These are phyloP conservation scores for Fusarium fracticaudum DNA, from an alignment of 2,329 filamentous ascomycete species.

Conservation along the genomic window DNA sequence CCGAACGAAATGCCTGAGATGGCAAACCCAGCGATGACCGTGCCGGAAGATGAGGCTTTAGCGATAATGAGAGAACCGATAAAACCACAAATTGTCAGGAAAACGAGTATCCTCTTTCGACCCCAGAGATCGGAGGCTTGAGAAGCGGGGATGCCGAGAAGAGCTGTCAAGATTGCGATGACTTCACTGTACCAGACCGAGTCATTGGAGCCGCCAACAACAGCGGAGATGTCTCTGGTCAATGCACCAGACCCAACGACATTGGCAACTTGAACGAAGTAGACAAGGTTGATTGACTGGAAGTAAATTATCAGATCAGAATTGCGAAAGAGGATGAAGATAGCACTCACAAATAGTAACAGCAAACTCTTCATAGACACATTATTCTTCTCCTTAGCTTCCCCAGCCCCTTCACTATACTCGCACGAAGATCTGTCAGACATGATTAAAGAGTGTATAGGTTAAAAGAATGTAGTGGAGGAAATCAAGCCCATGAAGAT, in stretches of 20 bases:
- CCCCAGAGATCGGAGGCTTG: background rate
- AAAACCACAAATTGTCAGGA: background rate
- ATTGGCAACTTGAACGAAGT: background rate
- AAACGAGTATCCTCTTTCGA: background rate
- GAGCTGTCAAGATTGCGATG: background rate
- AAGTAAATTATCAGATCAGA: accelerated
- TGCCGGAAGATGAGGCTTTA: background rate
- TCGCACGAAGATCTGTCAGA: background rate
- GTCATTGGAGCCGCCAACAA: background rate
- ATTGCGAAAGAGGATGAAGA: background rate
- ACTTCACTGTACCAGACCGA: background rate
- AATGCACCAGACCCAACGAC: background rate
- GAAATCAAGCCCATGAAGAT: background rate
- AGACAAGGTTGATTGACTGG: background rate
- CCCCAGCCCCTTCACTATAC: background rate
- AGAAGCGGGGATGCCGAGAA: background rate
- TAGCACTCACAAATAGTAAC: background rate
- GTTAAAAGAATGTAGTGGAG: background rate
- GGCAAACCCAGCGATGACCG: background rate
- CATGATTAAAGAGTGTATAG: background rate
- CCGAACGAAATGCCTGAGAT: background rate
- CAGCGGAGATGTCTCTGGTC: background rate
- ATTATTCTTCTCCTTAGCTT: background rate
- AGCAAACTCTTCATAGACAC: background rate
- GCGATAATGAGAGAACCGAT: background rate